Evolutionary conservation across 805 yeast genomes (phyloP).

Genomic region (Lipomyces orientalis): DNA sequence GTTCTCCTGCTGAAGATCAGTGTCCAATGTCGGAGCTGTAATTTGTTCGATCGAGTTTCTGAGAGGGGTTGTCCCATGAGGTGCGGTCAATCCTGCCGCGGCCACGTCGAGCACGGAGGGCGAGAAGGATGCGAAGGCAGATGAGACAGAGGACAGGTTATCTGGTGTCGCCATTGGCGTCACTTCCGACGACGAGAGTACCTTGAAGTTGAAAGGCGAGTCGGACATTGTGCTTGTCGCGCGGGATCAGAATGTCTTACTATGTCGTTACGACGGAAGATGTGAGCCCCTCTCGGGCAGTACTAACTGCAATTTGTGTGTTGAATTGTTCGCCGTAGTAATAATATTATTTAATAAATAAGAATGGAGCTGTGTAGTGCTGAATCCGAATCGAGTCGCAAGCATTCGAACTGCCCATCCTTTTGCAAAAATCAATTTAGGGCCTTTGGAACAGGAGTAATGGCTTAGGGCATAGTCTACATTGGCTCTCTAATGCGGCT

Average conservation of each 20-base stretch:
- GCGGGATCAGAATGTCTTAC: neutral
- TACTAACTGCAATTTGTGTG: no score
- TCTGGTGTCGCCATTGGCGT: conserved; percentile 28
- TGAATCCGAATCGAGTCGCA: no score
- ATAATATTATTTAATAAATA: no score
- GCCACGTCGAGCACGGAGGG: conserved; percentile 16
- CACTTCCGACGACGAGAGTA: conserved; percentile 26
- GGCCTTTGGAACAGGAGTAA: no score
- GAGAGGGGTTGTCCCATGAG: neutral
- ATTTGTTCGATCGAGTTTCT: conserved; percentile 4
- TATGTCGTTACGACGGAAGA: neutral
- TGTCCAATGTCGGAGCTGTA: neutral
- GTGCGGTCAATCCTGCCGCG: neutral
- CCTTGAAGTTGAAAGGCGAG: conserved; percentile 31
- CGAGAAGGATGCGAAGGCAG: conserved; percentile 26
- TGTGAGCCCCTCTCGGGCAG: no score
- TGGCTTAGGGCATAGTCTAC: neutral
- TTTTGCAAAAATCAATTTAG: no score
- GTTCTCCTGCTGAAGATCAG: neutral
- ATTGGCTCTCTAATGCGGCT: neutral
- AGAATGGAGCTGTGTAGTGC: no score
- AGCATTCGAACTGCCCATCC: no score
- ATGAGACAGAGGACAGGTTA: conserved; percentile 18
- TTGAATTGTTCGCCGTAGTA: no score
- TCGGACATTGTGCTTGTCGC: conserved; percentile 14